Conservation (phyloP, 108 stramenopile genomes). For the Seminavis robusta region DNA sequence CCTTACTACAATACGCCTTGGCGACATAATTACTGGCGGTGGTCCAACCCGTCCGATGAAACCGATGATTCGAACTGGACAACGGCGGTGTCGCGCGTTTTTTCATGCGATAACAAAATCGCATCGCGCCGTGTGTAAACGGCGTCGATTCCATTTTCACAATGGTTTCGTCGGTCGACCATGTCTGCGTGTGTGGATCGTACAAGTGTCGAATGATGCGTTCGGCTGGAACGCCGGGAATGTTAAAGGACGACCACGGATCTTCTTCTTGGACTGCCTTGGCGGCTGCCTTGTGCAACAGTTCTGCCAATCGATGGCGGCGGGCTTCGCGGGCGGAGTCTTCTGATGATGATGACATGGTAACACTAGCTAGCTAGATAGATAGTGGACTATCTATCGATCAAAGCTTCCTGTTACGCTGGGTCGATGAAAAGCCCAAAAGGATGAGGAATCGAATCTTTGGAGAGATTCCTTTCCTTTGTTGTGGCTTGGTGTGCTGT, state of each 20-base stretch:
- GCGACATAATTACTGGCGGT: conserved; percentile 70
- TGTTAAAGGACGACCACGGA: conserved; percentile 64
- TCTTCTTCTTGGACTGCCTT: conserved; percentile 56
- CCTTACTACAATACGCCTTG: conserved; percentile 57
- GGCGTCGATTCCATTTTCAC: conserved; percentile 65
- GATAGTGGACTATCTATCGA: too few relatives aligned
- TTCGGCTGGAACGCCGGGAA: conserved; percentile 65
- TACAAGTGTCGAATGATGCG: conserved; percentile 69
- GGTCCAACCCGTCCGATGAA: conserved; percentile 75
- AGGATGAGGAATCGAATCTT: too few relatives aligned
- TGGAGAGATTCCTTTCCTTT: too few relatives aligned
- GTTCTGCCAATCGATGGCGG: neutral
- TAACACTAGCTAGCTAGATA: too few relatives aligned
- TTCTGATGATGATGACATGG: too few relatives aligned
- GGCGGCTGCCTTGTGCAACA: conserved; percentile 32
- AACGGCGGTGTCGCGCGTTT: conserved; percentile 66
- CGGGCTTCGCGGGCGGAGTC: too few relatives aligned
- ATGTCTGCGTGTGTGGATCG: conserved; percentile 50
- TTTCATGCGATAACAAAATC: conserved; percentile 79
- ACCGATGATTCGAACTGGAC: conserved; percentile 64
- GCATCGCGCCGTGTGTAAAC: conserved; percentile 82
- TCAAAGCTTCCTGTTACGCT: too few relatives aligned
- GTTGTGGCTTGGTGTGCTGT: too few relatives aligned
- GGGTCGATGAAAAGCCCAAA: too few relatives aligned
- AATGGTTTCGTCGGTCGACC: conserved; percentile 58